Evolutionary conservation across 345 rosid genomes (phyloP), one percentile per base, ranked within the genome.

Genomic region (Cardiospermum halicacabum): DNA sequence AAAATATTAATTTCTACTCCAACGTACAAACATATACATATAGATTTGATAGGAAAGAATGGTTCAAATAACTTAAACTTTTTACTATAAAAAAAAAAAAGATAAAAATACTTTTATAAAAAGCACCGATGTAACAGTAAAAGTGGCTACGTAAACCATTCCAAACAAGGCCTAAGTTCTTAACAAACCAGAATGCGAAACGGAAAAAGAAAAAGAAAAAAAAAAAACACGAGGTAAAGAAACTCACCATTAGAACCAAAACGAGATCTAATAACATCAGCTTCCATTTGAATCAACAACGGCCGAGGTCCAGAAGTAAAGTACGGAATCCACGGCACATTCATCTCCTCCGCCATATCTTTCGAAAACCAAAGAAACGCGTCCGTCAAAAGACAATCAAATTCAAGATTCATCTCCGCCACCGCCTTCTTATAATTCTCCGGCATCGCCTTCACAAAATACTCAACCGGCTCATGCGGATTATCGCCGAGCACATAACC

Each of bases 331-430:
- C 91, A 83, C 0, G 89, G 83, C 31, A 80, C 74, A 5, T 63
- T 43, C 62, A 79, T 27, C 8, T 78, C 79, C 28, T 53, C 67
- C 0, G 89, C 89, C 50, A 82, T 51, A 5, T 78, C 84, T 9
- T 65, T 79, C 0, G 66, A 84, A n/a, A 82, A 86, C 81, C 87
- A 77, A 30, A 53, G 70, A 26, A 86, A 86, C 1, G 81, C 89
- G 36, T 86, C 92, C 2, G 81, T 65, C 3, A 86, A 25, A 31
- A 86, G 53, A 62, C 81, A 77, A 45, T 60, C 73, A 18, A 82
- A 30, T 9, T 19, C 45, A 57, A 27, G 50, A 22, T 82, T 80
- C 0, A 65, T 68, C 37, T 48, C 81, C 50, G 31, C 56, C 62
- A 78, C 74, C 0, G 76, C 75, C 9, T 16, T 58, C 63, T 22